Evolutionary conservation across 1,139 yeast genomes (phyloP), one percentile per base, ranked within the genome.

Genomic region (Debaryomyces subglobosus): DNA sequence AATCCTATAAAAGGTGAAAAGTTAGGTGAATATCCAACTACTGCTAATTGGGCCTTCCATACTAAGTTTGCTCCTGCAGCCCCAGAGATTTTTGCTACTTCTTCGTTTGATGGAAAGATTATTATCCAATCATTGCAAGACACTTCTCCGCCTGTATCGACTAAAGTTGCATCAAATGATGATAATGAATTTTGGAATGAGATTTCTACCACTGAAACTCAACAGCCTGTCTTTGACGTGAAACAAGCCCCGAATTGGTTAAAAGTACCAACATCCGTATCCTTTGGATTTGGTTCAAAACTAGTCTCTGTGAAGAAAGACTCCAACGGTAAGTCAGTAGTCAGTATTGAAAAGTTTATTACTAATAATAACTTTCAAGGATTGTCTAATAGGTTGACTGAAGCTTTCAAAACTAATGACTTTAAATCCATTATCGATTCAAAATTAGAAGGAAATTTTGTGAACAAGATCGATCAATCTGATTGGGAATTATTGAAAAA

Each of bases 261-360:
- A 53, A 81, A 81, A 54, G 78, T 86, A 54, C 91, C 91, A n/a
- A 75, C 81, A 3, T 77, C 86, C 43, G 97, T 86, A 8, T 75
- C 84, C 4, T 95, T 95, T 74, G 99, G 97, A 0, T 94, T 91
- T 70, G 99, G 99, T 48, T 96, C 97, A 39, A 90, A 89, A 68
- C 68, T 94, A 43, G 96, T 88, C 6, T 67, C 77, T 8, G 82
- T 89, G 27, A 65, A 68, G 39, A 72, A 74, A 32, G 68, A 63
- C 43, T 67, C 71, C 7, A 69, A 69, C 25, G 77, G 77, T 37
- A 66, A 75, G 29, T 72, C 81, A 10, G 62, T 72, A 12, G 75
- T 90, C 15, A 64, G 68, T 13, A 76, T 90, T 48, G 65, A 76
- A 32, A 82, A 80, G 55, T 77, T 83, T 49, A 68, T 70, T 15